Base-by-base conservation (phyloP, 129 eudicot species). In the Lactuca sativa region DNA sequence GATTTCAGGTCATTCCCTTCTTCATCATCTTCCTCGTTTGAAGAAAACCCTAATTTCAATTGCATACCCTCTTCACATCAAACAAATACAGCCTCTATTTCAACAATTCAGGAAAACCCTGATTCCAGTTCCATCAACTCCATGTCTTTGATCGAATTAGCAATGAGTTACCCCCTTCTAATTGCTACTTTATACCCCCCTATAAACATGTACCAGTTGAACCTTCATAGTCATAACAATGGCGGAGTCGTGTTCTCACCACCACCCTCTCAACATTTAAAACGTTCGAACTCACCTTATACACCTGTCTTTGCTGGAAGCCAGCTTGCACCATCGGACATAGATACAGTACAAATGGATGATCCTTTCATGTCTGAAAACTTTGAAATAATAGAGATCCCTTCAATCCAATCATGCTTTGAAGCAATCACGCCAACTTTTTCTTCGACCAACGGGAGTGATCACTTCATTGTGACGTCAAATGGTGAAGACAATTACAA, bases 371-470 rank as follows among this genome's bases (percentile, higher is more conserved):
- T 64, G 6, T 37, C 40, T n/a, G 14, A 33, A 30, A 59, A 33
- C 6, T 13, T 47, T 65, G 58, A 65, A 25, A 25, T 25, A 8
- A 17, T 65, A 14, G 91, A 75, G 85, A 81, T 85, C 74, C 88
- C 86, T 85, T 83, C 89, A 78, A 76, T 81, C 89, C 89, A 81
- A 83, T 72, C 74, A 9, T 40, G 55, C 51, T 47, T 32, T 53
- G 18, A 44, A 32, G 51, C 53, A 38, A 51, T 60, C 25, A 49
- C 81, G 4, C 57, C 74, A 31, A 25, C 30, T 25, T 25, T 25
- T 25, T 25, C 30, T 7, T 66, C 74, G 17, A 16, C 52, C 13
- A 70, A 58, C 0, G 55, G 13, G 37, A 59, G 57, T 47, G 73
- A 74, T 17, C 36, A 49, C 67, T 59, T 44, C 33, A 6, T 71